Base-by-base conservation (phyloP, 768 basidiomycete species). In the Leccinum disarticulatum region DNA sequence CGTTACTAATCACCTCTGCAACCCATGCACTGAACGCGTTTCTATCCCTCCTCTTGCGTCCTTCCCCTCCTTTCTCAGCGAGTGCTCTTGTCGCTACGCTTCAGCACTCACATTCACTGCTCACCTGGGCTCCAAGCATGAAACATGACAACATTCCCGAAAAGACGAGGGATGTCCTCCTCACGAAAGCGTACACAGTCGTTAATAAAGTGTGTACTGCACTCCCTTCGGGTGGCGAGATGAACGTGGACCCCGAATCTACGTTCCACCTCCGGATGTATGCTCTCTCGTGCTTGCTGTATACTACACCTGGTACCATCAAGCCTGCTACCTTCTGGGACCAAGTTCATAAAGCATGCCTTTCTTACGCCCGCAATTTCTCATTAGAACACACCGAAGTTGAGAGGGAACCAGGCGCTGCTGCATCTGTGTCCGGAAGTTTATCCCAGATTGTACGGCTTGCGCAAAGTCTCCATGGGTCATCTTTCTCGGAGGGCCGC, bases 311-410 rank as follows among this genome's bases (percentile, higher is more conserved):
- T 77, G 82, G 31, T 76, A 81, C 38, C 64, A 62, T 80, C 28
- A 78, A 82, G 51, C 72, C 85, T 3, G 75, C 76, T 51, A 80
- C 79, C 0, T 87, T 91, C 68, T 91, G 90, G 90, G 85, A 87
- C 51, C 91, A 92, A 66, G 78, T 73, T 70, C 28, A 77, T 77
- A 58, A 85, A 81, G 62, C 83, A 77, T 66, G 77, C 77, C 22
- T 76, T 69, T 14, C 70, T 78, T n/a, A 55, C 35, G 61, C 68
- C 57, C 66, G 55, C 1, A 66, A 70, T 0, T 62, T 68, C 13
- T 64, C 59, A 10, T 63, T 60, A 0, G 73, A 55, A 46, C 52
- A 38, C 1, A 1, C 57, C 4, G 60, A 58, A 4, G 65, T 59
- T 30, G 67, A 80, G 54, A 70, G 73, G 33, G 75, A 75, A 49